phyloP scores from a whole-genome alignment of 352 stramenopile genomes.

The Pythium myriotylum region DNA sequence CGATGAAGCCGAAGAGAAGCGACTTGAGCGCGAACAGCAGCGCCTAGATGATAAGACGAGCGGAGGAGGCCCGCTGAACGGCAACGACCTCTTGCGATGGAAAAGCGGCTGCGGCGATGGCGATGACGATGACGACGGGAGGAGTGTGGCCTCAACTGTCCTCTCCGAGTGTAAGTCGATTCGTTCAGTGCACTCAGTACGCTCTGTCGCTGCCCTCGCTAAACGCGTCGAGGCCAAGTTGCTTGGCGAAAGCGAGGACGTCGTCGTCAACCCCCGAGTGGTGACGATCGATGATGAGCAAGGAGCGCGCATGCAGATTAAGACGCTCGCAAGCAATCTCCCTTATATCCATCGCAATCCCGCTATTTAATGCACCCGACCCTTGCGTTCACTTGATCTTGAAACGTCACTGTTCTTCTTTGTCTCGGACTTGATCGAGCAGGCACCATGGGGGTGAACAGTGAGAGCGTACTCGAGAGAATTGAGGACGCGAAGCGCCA shows the following conservation, averaged over 20 bases:
- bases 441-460: conserved; percentile 32
- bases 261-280: conserved; percentile 68
- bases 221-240: conserved; percentile 78
- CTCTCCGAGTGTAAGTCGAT: conserved; percentile 89
- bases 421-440: background rate
- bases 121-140: conserved; percentile 62
- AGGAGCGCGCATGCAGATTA: conserved; percentile 85
- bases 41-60: conserved; percentile 59
- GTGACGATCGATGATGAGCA: conserved; percentile 91
- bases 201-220: conserved; percentile 74
- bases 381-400: conserved; percentile 6
- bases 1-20: conserved; percentile 80
- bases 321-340: conserved; percentile 89
- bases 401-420: conserved; percentile 12
- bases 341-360: conserved; percentile 95
- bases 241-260: background rate
- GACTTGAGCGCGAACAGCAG: conserved; percentile 80
- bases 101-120: conserved; percentile 20
- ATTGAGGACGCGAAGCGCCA: conserved; percentile 64
- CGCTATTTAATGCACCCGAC: conserved; percentile 59
- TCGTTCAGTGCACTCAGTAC: conserved; percentile 81
- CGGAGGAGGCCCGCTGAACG: conserved; percentile 37
- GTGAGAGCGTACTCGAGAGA: conserved; percentile 40
- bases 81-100: conserved; percentile 56
- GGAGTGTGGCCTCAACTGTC: conserved; percentile 73